phyloP scores from a whole-genome alignment of 192 early-diverging fungal species.

The Dispira simplex region DNA sequence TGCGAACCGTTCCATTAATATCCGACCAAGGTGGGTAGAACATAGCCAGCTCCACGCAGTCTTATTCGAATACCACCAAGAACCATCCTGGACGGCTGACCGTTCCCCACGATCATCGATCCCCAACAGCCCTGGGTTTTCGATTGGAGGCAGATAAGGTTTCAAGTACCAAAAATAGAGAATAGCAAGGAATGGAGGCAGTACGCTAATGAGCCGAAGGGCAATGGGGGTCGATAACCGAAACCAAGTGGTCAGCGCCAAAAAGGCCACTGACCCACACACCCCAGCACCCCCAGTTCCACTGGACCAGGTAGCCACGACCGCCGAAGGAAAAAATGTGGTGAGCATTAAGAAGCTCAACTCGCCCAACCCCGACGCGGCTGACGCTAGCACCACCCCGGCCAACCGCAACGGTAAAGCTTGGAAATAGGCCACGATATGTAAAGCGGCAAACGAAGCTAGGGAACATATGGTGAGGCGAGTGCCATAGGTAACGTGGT shows the following conservation, averaged over 20 bases:
- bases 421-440: slow-evolving; percentile 18
- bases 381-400: slow-evolving; percentile 25
- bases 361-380: slow-evolving; percentile 25
- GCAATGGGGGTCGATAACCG: slow-evolving; percentile 16
- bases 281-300: slow-evolving; percentile 30
- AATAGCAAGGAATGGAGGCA: not conserved
- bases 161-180: not conserved
- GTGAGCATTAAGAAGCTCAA: slow-evolving; percentile 29
- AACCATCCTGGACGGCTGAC: not conserved
- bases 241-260: slow-evolving; percentile 23
- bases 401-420: slow-evolving; percentile 12
- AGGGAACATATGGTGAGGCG: slow-evolving; percentile 6
- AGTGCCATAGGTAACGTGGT: slow-evolving; percentile 12
- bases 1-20: not conserved
- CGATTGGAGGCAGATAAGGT: not conserved
- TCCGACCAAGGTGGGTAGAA: too few species aligned
- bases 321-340: slow-evolving; percentile 19
- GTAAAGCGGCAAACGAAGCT: slow-evolving; percentile 13
- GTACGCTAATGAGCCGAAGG: slow-evolving; percentile 17
- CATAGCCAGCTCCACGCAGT: too few species aligned
- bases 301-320: slow-evolving; percentile 25
- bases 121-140: not conserved
- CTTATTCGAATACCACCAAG: not conserved
- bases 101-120: too few species aligned
- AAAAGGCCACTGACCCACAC: slow-evolving; percentile 20